Conservation (phyloP, 768 basidiomycete species). For the Baorangia bicolor region DNA sequence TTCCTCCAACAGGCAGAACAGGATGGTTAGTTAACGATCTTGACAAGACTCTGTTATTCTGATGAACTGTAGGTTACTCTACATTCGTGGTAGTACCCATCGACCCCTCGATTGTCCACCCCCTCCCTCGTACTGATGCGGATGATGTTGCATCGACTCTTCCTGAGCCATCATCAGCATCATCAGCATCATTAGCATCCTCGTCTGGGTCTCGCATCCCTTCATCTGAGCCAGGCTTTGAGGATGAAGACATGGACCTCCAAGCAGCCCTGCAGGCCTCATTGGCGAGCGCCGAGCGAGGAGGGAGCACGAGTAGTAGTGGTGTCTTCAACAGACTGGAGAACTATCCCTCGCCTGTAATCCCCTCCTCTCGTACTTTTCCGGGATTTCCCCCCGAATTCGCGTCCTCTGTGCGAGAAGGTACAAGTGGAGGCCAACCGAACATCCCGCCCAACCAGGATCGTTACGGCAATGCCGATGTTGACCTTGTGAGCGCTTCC, state of each 20-base stretch:
- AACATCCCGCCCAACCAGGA: constrained; percentile 33
- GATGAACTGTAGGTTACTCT: constrained; percentile 61
- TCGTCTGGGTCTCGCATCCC: constrained; percentile 4
- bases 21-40: constrained; percentile 55
- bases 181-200: constrained; percentile 18
- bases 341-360: constrained; percentile 21
- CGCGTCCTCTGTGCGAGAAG: constrained; percentile 15
- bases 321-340: constrained; percentile 10
- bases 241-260: constrained; percentile 84
- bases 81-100: constrained; percentile 72
- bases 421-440: constrained; percentile 7
- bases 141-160: constrained; percentile 70
- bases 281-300: constrained; percentile 37
- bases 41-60: constrained; percentile 1
- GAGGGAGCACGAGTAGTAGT: background rate
- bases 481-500: constrained; percentile 65
- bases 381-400: constrained; percentile 21
- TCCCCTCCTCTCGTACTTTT: constrained; percentile 30
- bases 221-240: constrained; percentile 42
- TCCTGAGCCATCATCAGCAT: constrained; percentile 48
- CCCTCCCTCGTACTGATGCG: constrained; percentile 62
- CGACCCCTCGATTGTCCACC: constrained; percentile 51
- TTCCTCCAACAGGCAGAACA: constrained; percentile 82
- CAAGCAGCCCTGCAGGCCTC: constrained; percentile 89
- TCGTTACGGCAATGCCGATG: constrained; percentile 27